These are phyloP conservation scores for Tetrahymena thermophila DNA, from an alignment of 73 alveolate species.

Conservation along the genomic window DNA sequence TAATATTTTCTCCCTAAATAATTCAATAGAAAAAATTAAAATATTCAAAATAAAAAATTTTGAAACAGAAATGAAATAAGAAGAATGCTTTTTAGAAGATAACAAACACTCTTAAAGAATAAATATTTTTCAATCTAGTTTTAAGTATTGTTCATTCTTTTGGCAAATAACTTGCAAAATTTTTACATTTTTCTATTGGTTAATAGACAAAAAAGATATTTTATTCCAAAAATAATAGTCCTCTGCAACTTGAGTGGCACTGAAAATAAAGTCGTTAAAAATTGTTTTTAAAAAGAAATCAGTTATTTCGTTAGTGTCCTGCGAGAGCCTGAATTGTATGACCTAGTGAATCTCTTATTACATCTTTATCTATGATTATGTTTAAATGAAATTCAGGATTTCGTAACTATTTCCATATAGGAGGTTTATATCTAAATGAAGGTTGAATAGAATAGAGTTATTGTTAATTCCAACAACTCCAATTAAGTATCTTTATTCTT, in stretches of 20 bases:
- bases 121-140: no score
- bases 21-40: no score
- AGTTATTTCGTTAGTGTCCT: not conserved
- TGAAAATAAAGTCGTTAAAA: not conserved
- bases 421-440: not conserved
- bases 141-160: no score
- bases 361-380: not conserved
- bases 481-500: not conserved
- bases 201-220: not conserved
- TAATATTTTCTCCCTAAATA: not conserved
- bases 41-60: no score
- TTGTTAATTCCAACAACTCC: not conserved
- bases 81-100: no score
- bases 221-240: not conserved
- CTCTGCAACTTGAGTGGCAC: not conserved
- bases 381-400: not conserved
- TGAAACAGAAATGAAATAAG: not conserved
- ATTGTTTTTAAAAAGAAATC: not conserved
- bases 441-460: not conserved
- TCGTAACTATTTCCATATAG: not conserved
- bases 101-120: no score
- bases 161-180: no score
- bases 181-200: not conserved
- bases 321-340: not conserved
- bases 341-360: not conserved